phyloP scores from a whole-genome alignment of 1,284 basidiomycete genomes.

The Cystobasidiaceae sp. region DNA sequence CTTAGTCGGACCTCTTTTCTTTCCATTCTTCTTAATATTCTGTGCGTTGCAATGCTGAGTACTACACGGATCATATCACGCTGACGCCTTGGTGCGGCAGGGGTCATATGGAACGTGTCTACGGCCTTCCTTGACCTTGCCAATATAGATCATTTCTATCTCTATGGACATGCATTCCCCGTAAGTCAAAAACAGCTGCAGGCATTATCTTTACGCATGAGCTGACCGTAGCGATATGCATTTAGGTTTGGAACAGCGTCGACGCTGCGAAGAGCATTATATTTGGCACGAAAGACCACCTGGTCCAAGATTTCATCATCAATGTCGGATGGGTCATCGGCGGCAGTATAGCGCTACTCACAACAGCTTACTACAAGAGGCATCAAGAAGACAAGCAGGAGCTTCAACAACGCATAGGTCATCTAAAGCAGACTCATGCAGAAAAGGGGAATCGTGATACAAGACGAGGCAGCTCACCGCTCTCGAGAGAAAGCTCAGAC shows the following conservation, averaged over 20 bases:
- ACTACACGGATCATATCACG: not conserved
- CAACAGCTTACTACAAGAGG: not conserved
- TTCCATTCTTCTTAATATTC: conserved; percentile 47
- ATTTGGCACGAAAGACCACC: conserved; percentile 45
- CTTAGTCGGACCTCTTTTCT: conserved; percentile 42
- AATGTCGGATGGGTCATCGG: conserved; percentile 40
- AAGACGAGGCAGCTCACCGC: not conserved
- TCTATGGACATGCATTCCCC: conserved; percentile 41
- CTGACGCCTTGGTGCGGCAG: not conserved
- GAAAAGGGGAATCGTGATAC: not conserved
- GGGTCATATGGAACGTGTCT: conserved; percentile 36
- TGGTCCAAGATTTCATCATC: conserved; percentile 45
- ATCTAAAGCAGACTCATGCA: not conserved
- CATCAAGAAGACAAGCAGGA: conserved; percentile 22
- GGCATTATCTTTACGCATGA: conserved; percentile 41
- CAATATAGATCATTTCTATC: conserved; percentile 42
- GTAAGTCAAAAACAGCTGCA: conserved; percentile 29
- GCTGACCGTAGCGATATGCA: conserved; percentile 34
- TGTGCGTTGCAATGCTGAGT: no score
- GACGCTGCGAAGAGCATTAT: conserved; percentile 44
- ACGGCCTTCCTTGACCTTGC: conserved; percentile 43
- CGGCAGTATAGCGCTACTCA: conserved; percentile 11
- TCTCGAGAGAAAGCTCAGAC: not conserved
- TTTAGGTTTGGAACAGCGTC: conserved; percentile 35
- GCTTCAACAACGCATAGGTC: not conserved